Evolutionary conservation across 306 rosid species (phyloP), one percentile per base, ranked within the genome.

Genomic region (Quercus rubra): DNA sequence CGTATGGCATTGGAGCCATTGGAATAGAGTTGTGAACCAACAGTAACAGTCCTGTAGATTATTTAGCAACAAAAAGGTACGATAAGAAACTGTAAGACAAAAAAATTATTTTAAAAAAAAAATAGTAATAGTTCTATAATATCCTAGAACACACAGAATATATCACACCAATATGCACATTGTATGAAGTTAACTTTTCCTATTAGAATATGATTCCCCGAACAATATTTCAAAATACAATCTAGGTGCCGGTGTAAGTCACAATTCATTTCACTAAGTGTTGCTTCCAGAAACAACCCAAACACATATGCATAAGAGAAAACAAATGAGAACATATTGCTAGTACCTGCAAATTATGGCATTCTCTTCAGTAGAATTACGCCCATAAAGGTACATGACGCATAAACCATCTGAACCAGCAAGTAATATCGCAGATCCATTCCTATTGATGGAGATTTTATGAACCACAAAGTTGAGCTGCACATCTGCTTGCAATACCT

Each of bases 341-440:
- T 52, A 71, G 59, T 83, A 96, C 99, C 98, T 93, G 92, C 98
- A 91, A 79, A 90, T 78, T 70, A 87, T 77, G 75, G 89, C 71
- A 14, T 82, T 91, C 38, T 93, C 88, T 82, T 66, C 83, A 25
- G 84, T 80, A 30, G 96, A 91, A 1, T 89, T 38, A 46, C 87
- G 92, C 70, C 97, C 94, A 74, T 90, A 93, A 41, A 91, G 96
- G 71, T 91, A 88, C 98, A 96, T 89, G 79, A 91, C 85, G 69
- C 78, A 90, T 23, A 89, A 86, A 71, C 82, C 89, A 56, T 88
- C 87, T 7, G 94, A 76, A 63, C 99, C 96, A 41, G 75, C 78
- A 80, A 93, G 93, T 27, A 89, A 87, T 55, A 93, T 46, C 17
- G 96, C 98, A 4, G 98, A 86, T 67, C 93, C 94, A 81, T 88